Conservation (phyloP, 371 early-diverging fungal species). For the Umbelopsis sp. region DNA sequence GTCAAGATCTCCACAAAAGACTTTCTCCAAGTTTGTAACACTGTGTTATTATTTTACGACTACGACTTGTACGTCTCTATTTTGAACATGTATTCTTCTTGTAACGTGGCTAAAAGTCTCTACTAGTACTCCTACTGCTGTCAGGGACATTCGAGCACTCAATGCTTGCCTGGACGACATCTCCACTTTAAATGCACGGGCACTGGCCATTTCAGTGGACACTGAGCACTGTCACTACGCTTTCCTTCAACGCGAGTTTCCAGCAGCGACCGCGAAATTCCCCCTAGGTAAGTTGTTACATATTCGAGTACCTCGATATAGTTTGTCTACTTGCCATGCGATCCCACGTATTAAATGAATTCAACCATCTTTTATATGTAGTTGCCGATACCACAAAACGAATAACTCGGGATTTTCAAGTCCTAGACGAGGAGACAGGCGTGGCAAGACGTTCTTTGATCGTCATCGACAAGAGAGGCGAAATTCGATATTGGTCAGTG, state of each 20-base stretch:
- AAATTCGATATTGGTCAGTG: slow-evolving; percentile 36
- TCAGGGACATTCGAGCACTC: slow-evolving; percentile 22
- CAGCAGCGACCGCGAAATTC: slow-evolving; percentile 22
- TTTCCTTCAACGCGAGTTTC: slow-evolving; percentile 22
- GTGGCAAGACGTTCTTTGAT: slow-evolving; percentile 27
- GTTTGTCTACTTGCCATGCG: neutral
- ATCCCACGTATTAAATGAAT: neutral
- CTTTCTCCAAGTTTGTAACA: slow-evolving; percentile 16
- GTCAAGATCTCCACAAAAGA: slow-evolving; percentile 18
- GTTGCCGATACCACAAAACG: slow-evolving; percentile 39
- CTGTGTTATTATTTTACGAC: slow-evolving; percentile 30
- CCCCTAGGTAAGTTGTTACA: slow-evolving; percentile 26
- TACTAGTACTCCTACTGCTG: slow-evolving; percentile 25
- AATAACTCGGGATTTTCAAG: slow-evolving; percentile 32
- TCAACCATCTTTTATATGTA: slow-evolving; percentile 6
- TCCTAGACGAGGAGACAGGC: slow-evolving; percentile 29
- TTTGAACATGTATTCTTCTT: neutral
- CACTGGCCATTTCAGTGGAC: slow-evolving; percentile 31
- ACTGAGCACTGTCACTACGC: slow-evolving; percentile 32
- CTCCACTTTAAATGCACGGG: neutral
- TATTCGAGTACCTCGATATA: too few species aligned
- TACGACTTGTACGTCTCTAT: slow-evolving; percentile 33
- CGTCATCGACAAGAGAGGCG: slow-evolving; percentile 34
- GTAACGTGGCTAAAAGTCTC: slow-evolving; percentile 18
- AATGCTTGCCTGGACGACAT: slow-evolving; percentile 12